These are phyloP conservation scores for Hericium coralloides DNA, from an alignment of 768 basidiomycete genomes.

Conservation along the genomic window DNA sequence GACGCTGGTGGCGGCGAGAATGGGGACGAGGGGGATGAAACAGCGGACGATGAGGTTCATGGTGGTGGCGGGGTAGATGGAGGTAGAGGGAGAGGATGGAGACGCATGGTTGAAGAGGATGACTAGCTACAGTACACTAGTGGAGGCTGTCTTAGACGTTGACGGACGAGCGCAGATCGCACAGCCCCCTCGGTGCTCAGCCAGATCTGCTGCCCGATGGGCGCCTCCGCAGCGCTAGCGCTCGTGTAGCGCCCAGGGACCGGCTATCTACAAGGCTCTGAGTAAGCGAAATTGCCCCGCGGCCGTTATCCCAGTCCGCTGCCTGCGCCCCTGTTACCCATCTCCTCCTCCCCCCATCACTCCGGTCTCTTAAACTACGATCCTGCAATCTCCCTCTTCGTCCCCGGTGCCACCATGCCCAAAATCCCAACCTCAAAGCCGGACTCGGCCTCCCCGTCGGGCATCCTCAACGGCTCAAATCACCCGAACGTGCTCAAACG, in stretches of 20 bases:
- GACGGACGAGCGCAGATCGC: too few relatives aligned
- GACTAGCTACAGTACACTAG: too few relatives aligned
- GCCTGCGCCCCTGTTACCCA: too few relatives aligned
- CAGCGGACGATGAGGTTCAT: background rate
- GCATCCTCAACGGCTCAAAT: constrained; percentile 2
- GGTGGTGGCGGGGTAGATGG: background rate
- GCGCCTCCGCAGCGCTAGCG: too few relatives aligned
- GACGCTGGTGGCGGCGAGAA: background rate
- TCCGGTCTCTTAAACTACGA: background rate
- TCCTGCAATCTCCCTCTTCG: too few relatives aligned
- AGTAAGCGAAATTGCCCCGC: background rate
- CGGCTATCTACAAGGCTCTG: background rate
- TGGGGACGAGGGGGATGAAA: background rate
- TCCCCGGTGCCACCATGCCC: constrained; percentile 4
- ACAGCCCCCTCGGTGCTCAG: too few relatives aligned
- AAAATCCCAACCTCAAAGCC: constrained; percentile 6
- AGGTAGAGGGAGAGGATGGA: background rate
- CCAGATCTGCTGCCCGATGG: too few relatives aligned
- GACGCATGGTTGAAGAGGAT: too few relatives aligned
- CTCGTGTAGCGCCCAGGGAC: background rate
- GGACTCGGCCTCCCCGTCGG: constrained; percentile 12
- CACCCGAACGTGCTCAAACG: constrained; percentile 17
- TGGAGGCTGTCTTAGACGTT: too few relatives aligned
- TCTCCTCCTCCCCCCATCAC: background rate
- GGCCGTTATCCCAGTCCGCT: background rate